These are phyloP conservation scores for Lolium perenne DNA, from an alignment of 176 grass and related monocot genomes.

Conservation along the genomic window DNA sequence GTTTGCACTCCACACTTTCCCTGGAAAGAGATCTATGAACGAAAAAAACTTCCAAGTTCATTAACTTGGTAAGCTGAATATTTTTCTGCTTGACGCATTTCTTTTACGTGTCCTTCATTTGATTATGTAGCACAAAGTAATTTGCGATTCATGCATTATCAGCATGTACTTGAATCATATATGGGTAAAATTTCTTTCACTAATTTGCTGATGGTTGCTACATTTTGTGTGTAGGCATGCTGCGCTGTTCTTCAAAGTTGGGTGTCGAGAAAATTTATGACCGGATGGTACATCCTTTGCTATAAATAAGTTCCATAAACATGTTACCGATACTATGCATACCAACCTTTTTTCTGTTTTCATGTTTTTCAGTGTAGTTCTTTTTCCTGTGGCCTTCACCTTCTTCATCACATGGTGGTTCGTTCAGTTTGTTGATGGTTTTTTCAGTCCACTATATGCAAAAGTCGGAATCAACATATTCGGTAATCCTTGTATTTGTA, in stretches of 20 bases:
- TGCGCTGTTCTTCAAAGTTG: conserved; percentile 98
- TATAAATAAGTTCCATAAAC: conserved; percentile 23
- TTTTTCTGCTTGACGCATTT: neutral
- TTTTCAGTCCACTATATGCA: conserved; percentile 97
- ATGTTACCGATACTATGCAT: conserved; percentile 28
- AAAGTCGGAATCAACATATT: conserved; percentile 90
- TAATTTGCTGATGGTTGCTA: conserved; percentile 31
- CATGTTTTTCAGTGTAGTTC: conserved; percentile 80
- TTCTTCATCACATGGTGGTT: conserved; percentile 99
- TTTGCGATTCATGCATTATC: neutral
- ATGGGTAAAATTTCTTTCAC: neutral
- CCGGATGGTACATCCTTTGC: conserved; percentile 78
- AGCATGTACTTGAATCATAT: neutral
- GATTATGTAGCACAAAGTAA: neutral
- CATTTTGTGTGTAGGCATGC: conserved; percentile 79
- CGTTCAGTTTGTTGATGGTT: conserved; percentile 98
- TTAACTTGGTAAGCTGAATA: neutral
- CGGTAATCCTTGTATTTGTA: conserved; percentile 55
- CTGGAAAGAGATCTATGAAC: neutral
- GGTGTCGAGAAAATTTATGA: conserved; percentile 99
- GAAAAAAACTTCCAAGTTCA: neutral
- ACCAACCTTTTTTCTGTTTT: neutral
- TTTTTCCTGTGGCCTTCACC: conserved; percentile 96
- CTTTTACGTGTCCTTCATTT: neutral
- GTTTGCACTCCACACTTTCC: neutral